These are phyloP conservation scores for Pseudogymnoascus sp. DNA, from an alignment of 2,329 filamentous ascomycete species.

Conservation along the genomic window DNA sequence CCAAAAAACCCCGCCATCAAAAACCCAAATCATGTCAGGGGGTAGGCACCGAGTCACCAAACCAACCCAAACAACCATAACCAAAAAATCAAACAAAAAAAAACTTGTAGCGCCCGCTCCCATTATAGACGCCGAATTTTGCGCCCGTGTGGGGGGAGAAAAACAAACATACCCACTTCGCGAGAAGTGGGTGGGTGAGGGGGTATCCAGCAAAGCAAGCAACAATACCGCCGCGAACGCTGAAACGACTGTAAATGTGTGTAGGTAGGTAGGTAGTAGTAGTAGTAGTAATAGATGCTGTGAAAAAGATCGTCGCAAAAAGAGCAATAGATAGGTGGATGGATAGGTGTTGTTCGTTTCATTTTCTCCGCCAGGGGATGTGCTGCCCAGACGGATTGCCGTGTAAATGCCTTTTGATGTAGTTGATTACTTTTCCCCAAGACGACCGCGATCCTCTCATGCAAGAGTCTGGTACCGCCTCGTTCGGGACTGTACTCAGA, in stretches of 20 bases:
- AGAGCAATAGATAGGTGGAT: neutral
- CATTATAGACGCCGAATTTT: slow-evolving; percentile 6
- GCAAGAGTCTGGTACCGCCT: neutral
- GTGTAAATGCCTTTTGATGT: neutral
- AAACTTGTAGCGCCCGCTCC: neutral
- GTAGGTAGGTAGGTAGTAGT: neutral
- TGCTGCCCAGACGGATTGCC: neutral
- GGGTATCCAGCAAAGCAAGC: neutral
- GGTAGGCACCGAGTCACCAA: neutral
- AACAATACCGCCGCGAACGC: neutral
- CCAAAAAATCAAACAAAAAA: neutral
- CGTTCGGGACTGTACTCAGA: slow-evolving; percentile 28
- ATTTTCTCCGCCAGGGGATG: neutral
- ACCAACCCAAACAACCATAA: neutral
- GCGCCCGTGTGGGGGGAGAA: neutral
- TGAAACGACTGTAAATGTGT: slow-evolving; percentile 5
- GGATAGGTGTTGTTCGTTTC: neutral
- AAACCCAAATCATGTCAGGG: neutral
- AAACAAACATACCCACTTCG: neutral
- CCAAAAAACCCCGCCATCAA: neutral
- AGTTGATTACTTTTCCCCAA: neutral
- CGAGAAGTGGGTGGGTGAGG: neutral
- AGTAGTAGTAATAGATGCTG: neutral
- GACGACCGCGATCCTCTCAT: neutral
- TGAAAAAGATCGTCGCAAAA: neutral